Percentiles rank a stretch among this genome's conserved stretches.
Evolutionary conservation across 768 basidiomycete species (phyloP).

Genomic region (Boletus fagicola): DNA sequence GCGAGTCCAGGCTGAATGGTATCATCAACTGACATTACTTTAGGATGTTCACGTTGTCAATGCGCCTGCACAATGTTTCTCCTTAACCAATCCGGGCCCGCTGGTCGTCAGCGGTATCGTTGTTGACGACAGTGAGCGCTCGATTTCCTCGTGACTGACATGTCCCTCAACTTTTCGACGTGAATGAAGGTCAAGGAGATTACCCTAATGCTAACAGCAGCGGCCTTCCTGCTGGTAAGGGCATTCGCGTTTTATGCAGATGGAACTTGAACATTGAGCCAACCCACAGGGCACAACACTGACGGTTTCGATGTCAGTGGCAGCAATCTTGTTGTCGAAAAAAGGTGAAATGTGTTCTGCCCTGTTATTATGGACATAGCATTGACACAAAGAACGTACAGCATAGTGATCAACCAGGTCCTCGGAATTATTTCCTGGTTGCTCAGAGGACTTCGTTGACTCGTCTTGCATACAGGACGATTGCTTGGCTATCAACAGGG

Average conservation of each 20-base stretch:
- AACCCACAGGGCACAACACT: conserved; percentile 40
- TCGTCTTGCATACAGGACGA: conserved; percentile 43
- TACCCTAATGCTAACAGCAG: conserved; percentile 48
- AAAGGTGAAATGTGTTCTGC: conserved; percentile 4
- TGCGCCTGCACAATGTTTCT: conserved; percentile 36
- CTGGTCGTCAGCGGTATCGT: conserved; percentile 46
- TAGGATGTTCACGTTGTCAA: conserved; percentile 40
- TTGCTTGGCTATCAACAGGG: conserved; percentile 53
- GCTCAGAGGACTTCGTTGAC: neutral
- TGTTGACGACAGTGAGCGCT: conserved; percentile 55
- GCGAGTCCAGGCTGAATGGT: neutral
- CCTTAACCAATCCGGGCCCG: conserved; percentile 31
- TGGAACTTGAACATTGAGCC: neutral
- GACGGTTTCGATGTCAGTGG: conserved; percentile 48
- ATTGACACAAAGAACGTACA: neutral
- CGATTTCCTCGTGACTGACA: neutral
- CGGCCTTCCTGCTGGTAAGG: conserved; percentile 44
- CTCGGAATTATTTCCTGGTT: neutral
- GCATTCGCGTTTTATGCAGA: neutral
- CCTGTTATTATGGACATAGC: neutral
- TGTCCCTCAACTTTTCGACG: neutral
- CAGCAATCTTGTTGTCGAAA: conserved; percentile 34
- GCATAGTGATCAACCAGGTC: conserved; percentile 24
- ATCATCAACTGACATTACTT: neutral
- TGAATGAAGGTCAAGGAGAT: conserved; percentile 49